These are phyloP conservation scores for Posidonia oceanica DNA, from an alignment of 116 monocot species.

Conservation along the genomic window DNA sequence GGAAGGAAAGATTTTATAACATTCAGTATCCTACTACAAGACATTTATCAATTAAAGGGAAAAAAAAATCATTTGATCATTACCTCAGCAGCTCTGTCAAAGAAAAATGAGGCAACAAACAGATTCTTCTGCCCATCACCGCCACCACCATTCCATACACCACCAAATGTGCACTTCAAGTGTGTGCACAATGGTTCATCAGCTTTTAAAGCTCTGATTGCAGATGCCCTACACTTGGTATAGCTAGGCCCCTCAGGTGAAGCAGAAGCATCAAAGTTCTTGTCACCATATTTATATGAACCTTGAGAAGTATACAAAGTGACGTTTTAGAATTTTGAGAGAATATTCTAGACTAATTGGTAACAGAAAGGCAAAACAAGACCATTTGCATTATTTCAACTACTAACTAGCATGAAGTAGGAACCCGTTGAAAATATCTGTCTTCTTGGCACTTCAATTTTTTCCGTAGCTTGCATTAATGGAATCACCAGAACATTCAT, in stretches of 20 bases:
- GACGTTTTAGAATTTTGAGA: background rate
- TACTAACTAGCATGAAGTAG: too few relatives aligned
- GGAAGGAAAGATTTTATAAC: background rate
- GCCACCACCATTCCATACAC: slow-evolving; percentile 96
- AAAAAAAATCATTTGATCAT: background rate
- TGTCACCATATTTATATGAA: slow-evolving; percentile 61
- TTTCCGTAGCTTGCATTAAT: too few relatives aligned
- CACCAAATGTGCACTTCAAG: slow-evolving; percentile 94
- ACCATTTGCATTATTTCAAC: too few relatives aligned
- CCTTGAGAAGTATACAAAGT: slow-evolving; percentile 20
- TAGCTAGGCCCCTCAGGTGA: slow-evolving; percentile 58
- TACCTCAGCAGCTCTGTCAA: slow-evolving; percentile 90
- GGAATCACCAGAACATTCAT: too few relatives aligned
- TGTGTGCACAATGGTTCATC: slow-evolving; percentile 75
- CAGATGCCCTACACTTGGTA: slow-evolving; percentile 52
- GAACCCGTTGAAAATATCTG: too few relatives aligned
- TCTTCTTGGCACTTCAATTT: too few relatives aligned
- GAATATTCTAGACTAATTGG: too few relatives aligned
- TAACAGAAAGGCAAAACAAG: too few relatives aligned
- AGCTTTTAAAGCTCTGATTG: slow-evolving; percentile 57
- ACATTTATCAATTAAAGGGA: background rate
- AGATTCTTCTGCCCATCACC: slow-evolving; percentile 83
- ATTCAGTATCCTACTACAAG: background rate
- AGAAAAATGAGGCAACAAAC: slow-evolving; percentile 97
- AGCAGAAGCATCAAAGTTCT: slow-evolving; percentile 33